phyloP scores from a whole-genome alignment of 768 basidiomycete genomes.

The Tephrocybe sp. region DNA sequence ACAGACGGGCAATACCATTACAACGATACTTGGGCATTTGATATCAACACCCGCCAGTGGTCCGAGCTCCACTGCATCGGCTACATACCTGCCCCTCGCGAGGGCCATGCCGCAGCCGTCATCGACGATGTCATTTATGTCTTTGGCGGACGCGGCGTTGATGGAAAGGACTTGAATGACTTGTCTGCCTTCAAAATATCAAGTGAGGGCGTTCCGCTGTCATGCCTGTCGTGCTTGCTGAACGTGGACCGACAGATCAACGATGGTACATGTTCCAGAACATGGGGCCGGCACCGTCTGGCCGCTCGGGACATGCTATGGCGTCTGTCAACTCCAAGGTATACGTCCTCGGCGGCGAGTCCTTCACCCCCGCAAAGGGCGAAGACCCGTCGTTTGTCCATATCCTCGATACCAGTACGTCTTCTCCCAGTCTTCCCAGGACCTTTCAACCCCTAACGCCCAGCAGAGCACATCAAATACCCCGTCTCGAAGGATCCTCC shows the following conservation, averaged over 20 bases:
- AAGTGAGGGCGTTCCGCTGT: constrained; percentile 56
- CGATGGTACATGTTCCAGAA: constrained; percentile 99
- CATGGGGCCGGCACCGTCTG: constrained; percentile 94
- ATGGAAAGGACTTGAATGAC: constrained; percentile 94
- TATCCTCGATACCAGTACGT: constrained; percentile 92
- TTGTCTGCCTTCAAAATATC: constrained; percentile 96
- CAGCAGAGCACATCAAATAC: constrained; percentile 31
- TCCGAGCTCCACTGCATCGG: constrained; percentile 94
- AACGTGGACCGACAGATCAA: constrained; percentile 57
- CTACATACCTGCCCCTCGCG: constrained; percentile 92
- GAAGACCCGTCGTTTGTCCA: constrained; percentile 87
- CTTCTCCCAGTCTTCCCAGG: too few species aligned
- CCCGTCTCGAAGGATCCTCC: constrained; percentile 22
- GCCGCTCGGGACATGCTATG: constrained; percentile 98
- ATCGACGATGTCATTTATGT: constrained; percentile 98
- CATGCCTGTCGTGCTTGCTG: constrained; percentile 7
- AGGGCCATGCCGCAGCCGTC: constrained; percentile 94
- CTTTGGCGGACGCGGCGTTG: constrained; percentile 95
- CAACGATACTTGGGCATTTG: constrained; percentile 98
- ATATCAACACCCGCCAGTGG: constrained; percentile 80
- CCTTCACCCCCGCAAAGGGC: constrained; percentile 64
- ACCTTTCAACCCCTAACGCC: too few species aligned
- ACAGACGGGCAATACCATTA: constrained; percentile 99
- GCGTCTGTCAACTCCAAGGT: constrained; percentile 86
- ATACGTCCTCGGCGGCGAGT: constrained; percentile 94